A percentile compares a stretch with the other conserved stretches of the same genome.
phyloP scores from a whole-genome alignment of 2,329 filamentous ascomycete genomes.

The Raffaelea deltoideospora region DNA sequence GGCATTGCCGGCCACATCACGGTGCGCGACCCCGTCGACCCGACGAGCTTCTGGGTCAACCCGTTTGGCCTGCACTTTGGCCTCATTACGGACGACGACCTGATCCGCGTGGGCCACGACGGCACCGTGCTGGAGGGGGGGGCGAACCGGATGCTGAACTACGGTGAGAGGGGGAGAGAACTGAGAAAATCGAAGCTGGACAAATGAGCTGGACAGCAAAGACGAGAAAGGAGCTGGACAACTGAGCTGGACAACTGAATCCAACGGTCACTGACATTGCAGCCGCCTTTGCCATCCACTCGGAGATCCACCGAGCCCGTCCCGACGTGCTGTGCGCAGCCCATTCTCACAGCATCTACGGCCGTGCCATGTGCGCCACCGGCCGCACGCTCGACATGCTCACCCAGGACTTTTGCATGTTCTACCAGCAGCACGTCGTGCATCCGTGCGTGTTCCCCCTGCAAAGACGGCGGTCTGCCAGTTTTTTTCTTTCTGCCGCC shows the following conservation, averaged over 20 bases:
- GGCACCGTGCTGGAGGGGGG: conserved; percentile 51
- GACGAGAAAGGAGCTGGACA: no score
- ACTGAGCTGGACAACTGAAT: no score
- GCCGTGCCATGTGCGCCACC: conserved; percentile 42
- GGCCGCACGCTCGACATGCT: conserved; percentile 50
- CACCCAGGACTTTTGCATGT: conserved; percentile 45
- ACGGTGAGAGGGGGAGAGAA: conserved; percentile 8
- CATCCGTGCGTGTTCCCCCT: conserved; percentile 15
- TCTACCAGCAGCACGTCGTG: conserved; percentile 34
- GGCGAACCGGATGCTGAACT: conserved; percentile 15
- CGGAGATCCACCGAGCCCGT: conserved; percentile 35
- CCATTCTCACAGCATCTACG: conserved; percentile 39
- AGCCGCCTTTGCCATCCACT: conserved; percentile 15
- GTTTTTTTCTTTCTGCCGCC: neutral
- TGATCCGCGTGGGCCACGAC: conserved; percentile 45
- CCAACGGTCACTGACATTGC: neutral
- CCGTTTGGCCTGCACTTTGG: conserved; percentile 46
- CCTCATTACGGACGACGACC: conserved; percentile 44
- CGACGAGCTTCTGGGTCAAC: conserved; percentile 50
- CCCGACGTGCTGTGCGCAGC: conserved; percentile 39
- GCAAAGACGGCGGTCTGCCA: no score
- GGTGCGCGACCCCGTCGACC: conserved; percentile 41
- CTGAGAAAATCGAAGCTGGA: no score
- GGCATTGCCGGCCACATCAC: conserved; percentile 51
- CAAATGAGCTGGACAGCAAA: no score